A percentile compares a stretch with the other conserved stretches of the same genome.
Evolutionary conservation across 208 protist genomes (phyloP).

Genomic region (Porcisia hertigi): DNA sequence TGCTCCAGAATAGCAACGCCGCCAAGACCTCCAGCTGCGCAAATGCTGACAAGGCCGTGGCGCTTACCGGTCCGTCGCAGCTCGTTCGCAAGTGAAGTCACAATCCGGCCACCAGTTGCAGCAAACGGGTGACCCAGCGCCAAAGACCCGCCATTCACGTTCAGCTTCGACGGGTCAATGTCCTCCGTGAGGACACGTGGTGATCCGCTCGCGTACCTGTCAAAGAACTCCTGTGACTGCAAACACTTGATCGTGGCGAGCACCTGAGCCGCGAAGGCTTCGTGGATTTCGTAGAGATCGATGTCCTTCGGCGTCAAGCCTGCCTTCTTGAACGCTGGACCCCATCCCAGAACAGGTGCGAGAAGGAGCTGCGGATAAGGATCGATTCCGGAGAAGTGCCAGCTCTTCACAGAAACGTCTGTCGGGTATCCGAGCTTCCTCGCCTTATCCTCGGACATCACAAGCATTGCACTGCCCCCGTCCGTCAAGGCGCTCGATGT

Average conservation of each 20-base stretch:
- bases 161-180: slow-evolving; percentile 75
- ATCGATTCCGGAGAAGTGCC: slow-evolving; percentile 79
- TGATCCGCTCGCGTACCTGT: slow-evolving; percentile 38
- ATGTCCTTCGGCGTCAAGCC: slow-evolving; percentile 78
- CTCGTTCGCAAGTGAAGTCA: slow-evolving; percentile 77
- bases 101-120: slow-evolving; percentile 82
- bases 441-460: slow-evolving; percentile 88
- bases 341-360: slow-evolving; percentile 84
- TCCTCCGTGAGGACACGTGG: slow-evolving; percentile 45
- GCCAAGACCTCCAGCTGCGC: slow-evolving; percentile 85
- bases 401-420: slow-evolving; percentile 66
- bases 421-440: slow-evolving; percentile 75
- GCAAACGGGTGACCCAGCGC: slow-evolving; percentile 90
- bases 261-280: slow-evolving; percentile 90
- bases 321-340: slow-evolving; percentile 61
- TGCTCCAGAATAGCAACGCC: slow-evolving; percentile 77
- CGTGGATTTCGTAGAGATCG: slow-evolving; percentile 89
- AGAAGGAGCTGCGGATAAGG: slow-evolving; percentile 88
- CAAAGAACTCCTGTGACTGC: slow-evolving; percentile 71
- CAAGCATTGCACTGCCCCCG: slow-evolving; percentile 75
- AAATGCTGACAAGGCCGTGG: slow-evolving; percentile 85
- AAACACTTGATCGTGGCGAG: slow-evolving; percentile 78
- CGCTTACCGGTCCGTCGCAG: slow-evolving; percentile 77
- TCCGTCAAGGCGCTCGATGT: slow-evolving; percentile 83
- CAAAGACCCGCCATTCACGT: slow-evolving; percentile 80